phyloP scores from a whole-genome alignment of 495 filamentous ascomycete genomes.

The Clohesyomyces aquaticus region DNA sequence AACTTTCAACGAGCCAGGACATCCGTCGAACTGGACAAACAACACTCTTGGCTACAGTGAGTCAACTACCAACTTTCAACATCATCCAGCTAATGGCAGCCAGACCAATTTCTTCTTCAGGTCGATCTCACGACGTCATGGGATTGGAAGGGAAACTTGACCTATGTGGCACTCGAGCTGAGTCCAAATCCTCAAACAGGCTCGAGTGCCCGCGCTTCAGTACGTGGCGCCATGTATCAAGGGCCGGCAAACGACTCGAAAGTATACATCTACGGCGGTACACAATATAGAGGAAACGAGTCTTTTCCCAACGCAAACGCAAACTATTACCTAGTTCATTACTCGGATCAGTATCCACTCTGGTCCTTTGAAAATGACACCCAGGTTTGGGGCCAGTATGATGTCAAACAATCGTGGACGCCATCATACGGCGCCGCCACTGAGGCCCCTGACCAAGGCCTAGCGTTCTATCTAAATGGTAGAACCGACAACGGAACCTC shows the following conservation, averaged over 20 bases:
- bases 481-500: conserved; percentile 46
- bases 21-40: conserved; percentile 11
- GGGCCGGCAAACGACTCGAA: conserved; percentile 32
- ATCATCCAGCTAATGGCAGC: not conserved
- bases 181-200: conserved; percentile 22
- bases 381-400: conserved; percentile 50
- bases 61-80: not conserved
- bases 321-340: not conserved
- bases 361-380: conserved; percentile 42
- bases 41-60: conserved; percentile 21
- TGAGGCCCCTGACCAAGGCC: conserved; percentile 46
- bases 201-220: conserved; percentile 36
- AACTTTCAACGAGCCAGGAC: conserved; percentile 25
- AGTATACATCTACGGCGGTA: conserved; percentile 28
- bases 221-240: conserved; percentile 47
- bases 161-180: conserved; percentile 43
- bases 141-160: conserved; percentile 53
- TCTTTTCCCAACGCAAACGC: conserved; percentile 11
- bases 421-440: conserved; percentile 49
- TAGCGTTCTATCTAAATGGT: conserved; percentile 52
- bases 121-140: conserved; percentile 49
- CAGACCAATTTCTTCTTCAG: conserved; percentile 49
- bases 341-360: conserved; percentile 18
- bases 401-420: conserved; percentile 42
- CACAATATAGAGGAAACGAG: conserved; percentile 11